Percentiles rank a stretch among this genome's conserved stretches.
Conservation (phyloP, 371 early-diverging fungal species). For the Capillidium rhysosporum region DNA sequence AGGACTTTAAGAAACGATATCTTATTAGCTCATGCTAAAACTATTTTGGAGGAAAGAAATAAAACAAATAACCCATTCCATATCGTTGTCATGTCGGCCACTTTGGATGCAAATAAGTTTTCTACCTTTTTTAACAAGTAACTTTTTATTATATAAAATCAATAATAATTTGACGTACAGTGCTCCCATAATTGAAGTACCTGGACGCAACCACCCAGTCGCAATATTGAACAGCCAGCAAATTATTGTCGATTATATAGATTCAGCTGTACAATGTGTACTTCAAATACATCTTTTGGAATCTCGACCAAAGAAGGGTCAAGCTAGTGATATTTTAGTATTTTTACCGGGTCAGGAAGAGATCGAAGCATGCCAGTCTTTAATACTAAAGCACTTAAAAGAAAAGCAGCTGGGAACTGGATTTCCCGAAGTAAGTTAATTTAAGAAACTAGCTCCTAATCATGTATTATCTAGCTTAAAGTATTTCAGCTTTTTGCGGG, state of each 20-base stretch:
- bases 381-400: conserved; percentile 15
- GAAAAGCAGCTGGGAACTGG: conserved; percentile 10
- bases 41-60: conserved; percentile 43
- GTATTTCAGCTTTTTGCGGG: conserved; percentile 82
- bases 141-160: conserved; percentile 6
- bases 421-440: conserved; percentile 17
- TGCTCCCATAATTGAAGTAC: conserved; percentile 58
- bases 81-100: conserved; percentile 95
- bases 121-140: conserved; percentile 63
- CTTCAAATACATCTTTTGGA: conserved; percentile 55
- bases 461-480: conserved; percentile 48
- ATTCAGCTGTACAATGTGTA: conserved; percentile 64
- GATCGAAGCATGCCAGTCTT: not conserved
- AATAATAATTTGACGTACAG: conserved; percentile 13
- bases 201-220: conserved; percentile 82
- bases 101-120: conserved; percentile 82
- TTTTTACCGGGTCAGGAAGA: conserved; percentile 55
- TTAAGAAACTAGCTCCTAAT: conserved; percentile 85
- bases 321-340: conserved; percentile 71
- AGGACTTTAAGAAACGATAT: conserved; percentile 93
- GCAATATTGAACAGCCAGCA: conserved; percentile 50
- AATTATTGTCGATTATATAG: conserved; percentile 76
- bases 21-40: conserved; percentile 83
- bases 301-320: conserved; percentile 29
- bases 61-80: conserved; percentile 32